Base-by-base conservation (phyloP, 306 rosid species). In the Cucurbita maxima region DNA sequence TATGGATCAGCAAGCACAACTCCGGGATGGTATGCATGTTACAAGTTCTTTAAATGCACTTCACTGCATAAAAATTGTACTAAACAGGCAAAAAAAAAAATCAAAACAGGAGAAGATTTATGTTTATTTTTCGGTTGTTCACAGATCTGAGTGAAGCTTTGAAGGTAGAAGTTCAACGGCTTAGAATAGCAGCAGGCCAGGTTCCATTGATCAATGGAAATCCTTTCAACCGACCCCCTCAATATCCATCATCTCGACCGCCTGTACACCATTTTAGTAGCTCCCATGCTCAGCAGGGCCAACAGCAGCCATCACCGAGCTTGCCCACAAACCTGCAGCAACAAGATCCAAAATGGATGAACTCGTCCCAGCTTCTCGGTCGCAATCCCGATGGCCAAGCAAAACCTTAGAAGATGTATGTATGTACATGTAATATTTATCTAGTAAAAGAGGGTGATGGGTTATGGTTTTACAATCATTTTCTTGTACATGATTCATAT, bases 1-100 rank as follows among this genome's bases (percentile, higher is more conserved):
- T 71, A 79, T 91, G 85, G 92, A 91, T 69, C 97, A 86, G 74
- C 92, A 94, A 77, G 92, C 96, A 60, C 86, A 88, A 30, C 96
- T 94, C 51, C 83, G 96, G 82, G 99, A 94, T 71, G 99, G 99
- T 91, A 82, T 70, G 59, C 58, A 30, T 14, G 22, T 22, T 7
- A 0, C 58, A 47, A 68, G 7, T 70, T 70, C 45, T 25, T 2
- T 51, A 50, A 51, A 50, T 34, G 16, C 74, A 51, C 8, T 34
- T 50, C 7, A 9, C 53, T 15, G 19, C 16, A 15, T 34, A 30
- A 50, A 43, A 36, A 13, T 7, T 14, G 47, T 51, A 34, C 45
- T 8, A 40, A 69, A 8, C 41, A 15, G 48, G 73, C 57, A 25
- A 25, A 4, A 50, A 20, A 36, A 70, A 25, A 12, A 47, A 25